These are phyloP conservation scores for Calonectria pteridis DNA, from an alignment of 2,329 filamentous ascomycete genomes.

Conservation along the genomic window DNA sequence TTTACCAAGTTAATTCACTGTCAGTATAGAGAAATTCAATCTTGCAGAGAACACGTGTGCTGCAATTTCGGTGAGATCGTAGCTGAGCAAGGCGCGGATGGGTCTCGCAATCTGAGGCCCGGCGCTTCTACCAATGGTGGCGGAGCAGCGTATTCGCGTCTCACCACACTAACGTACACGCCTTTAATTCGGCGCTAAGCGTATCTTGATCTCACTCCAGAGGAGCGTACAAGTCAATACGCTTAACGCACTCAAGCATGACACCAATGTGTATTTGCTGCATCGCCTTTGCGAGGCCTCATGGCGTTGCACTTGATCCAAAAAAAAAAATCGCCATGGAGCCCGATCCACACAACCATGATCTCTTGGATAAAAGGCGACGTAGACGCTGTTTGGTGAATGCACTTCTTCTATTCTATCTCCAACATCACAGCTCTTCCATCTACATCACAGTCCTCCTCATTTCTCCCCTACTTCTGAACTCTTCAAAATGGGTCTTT, in stretches of 20 bases:
- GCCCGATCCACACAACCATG: not conserved
- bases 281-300: not conserved
- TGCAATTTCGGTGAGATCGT: not conserved
- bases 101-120: not conserved
- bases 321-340: not conserved
- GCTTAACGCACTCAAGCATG: not conserved
- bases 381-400: not conserved
- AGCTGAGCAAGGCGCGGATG: not conserved
- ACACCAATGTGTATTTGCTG: not conserved
- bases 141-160: conserved; percentile 21
- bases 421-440: not conserved
- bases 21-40: too few species aligned
- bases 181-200: not conserved
- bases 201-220: not conserved
- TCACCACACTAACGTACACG: not conserved
- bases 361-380: not conserved
- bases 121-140: not conserved
- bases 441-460: not conserved
- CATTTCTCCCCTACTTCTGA: not conserved
- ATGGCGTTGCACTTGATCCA: not conserved
- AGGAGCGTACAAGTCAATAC: not conserved
- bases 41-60: not conserved
- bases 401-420: not conserved
- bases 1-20: not conserved
- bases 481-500: conserved; percentile 18